Evolutionary conservation across 2,329 filamentous ascomycete species (phyloP).

Genomic region (Onygenales sp.): DNA sequence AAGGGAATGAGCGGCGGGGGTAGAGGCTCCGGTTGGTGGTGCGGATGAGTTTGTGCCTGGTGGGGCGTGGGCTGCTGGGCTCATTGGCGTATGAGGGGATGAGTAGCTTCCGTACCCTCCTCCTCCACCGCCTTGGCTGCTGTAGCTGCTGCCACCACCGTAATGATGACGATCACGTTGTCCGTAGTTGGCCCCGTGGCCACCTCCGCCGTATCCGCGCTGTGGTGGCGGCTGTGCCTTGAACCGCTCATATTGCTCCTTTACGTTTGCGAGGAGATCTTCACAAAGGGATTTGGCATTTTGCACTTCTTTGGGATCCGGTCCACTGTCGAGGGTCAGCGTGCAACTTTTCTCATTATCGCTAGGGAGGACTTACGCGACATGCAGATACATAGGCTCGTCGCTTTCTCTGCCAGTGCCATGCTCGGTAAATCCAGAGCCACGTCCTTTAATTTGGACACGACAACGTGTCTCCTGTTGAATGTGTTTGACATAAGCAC

Average conservation of each 20-base stretch:
- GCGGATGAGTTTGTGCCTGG: slow-evolving; percentile 20
- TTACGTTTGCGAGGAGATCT: slow-evolving; percentile 77
- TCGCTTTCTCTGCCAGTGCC: slow-evolving; percentile 85
- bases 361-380: slow-evolving; percentile 58
- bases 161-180: slow-evolving; percentile 42
- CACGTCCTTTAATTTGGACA: slow-evolving; percentile 95
- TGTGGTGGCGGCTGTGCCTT: slow-evolving; percentile 65
- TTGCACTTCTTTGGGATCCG: slow-evolving; percentile 76
- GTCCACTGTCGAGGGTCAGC: slow-evolving; percentile 54
- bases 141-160: slow-evolving; percentile 29
- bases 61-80: slow-evolving; percentile 33
- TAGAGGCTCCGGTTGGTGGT: slow-evolving; percentile 13
- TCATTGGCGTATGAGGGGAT: slow-evolving; percentile 34
- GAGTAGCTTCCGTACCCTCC: slow-evolving; percentile 36
- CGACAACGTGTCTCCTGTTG: slow-evolving; percentile 91
- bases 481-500: slow-evolving; percentile 95
- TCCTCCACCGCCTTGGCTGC: slow-evolving; percentile 15
- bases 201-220: slow-evolving; percentile 46
- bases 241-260: slow-evolving; percentile 81
- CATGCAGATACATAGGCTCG: slow-evolving; percentile 92
- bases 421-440: slow-evolving; percentile 86
- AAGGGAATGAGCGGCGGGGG: slow-evolving; percentile 18
- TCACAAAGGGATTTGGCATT: slow-evolving; percentile 82
- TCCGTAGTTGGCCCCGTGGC: slow-evolving; percentile 38
- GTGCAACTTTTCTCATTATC: neutral